These are phyloP conservation scores for Phlebiopsis gigantea DNA, from an alignment of 768 basidiomycete genomes.

Conservation along the genomic window DNA sequence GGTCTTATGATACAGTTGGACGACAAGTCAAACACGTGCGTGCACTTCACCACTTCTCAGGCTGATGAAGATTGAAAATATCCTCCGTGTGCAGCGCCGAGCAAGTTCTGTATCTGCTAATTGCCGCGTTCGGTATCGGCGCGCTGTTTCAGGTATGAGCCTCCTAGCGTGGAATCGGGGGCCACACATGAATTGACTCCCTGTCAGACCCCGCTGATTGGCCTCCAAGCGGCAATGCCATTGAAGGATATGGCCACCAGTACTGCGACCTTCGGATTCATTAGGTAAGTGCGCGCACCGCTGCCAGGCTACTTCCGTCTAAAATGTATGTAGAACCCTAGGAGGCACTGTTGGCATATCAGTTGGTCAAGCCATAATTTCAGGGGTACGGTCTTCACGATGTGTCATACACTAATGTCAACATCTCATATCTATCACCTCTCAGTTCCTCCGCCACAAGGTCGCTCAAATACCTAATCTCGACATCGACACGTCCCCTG, in stretches of 20 bases:
- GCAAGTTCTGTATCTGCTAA: constrained; percentile 58
- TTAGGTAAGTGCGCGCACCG: constrained; percentile 39
- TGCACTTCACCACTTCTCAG: not conserved
- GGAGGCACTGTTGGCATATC: constrained; percentile 78
- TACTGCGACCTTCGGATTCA: constrained; percentile 64
- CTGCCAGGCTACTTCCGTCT: constrained; percentile 4
- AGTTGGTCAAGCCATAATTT: constrained; percentile 65
- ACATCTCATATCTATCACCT: not conserved
- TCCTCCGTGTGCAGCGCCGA: constrained; percentile 30
- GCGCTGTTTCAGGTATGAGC: constrained; percentile 49
- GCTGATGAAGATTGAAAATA: not conserved
- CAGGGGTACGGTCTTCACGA: constrained; percentile 36
- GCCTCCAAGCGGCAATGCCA: constrained; percentile 84
- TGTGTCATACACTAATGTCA: not conserved
- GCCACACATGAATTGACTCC: constrained; percentile 3
- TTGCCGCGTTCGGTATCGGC: constrained; percentile 64
- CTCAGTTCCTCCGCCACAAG: constrained; percentile 33
- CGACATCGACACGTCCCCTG: constrained; percentile 35
- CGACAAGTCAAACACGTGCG: constrained; percentile 45
- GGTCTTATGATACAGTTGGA: constrained; percentile 72
- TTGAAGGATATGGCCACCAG: constrained; percentile 82
- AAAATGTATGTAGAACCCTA: constrained; percentile 39
- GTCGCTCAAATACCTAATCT: constrained; percentile 34
- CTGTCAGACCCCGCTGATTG: constrained; percentile 57
- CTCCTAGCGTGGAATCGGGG: not conserved